phyloP scores from a whole-genome alignment of 1,284 basidiomycete species.

The Sanghuangporus sanghuang region DNA sequence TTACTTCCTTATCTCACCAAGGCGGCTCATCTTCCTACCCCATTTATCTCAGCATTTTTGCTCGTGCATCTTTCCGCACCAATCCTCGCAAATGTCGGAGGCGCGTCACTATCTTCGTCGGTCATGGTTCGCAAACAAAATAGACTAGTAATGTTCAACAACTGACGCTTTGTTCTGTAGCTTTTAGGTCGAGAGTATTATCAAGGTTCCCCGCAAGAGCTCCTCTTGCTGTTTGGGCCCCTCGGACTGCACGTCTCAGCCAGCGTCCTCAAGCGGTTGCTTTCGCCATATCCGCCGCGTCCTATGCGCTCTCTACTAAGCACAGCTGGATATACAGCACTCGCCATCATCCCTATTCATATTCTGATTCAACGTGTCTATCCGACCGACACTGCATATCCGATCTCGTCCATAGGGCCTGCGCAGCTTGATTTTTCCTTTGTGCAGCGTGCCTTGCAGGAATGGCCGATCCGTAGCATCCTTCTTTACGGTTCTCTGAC shows the following conservation, averaged over 20 bases:
- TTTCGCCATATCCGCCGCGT: slow-evolving; percentile 28
- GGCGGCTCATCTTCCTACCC: slow-evolving; percentile 49
- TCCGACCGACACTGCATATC: slow-evolving; percentile 38
- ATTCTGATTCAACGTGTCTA: slow-evolving; percentile 53
- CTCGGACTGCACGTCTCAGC: slow-evolving; percentile 53
- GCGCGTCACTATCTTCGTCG: slow-evolving; percentile 57
- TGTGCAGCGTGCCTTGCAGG: slow-evolving; percentile 57
- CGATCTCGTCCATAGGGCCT: slow-evolving; percentile 58
- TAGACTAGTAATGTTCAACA: not conserved
- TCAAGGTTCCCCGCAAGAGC: slow-evolving; percentile 60
- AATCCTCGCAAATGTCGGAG: slow-evolving; percentile 58
- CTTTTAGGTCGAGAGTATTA: slow-evolving; percentile 76
- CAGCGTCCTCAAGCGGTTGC: slow-evolving; percentile 49
- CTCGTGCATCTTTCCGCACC: slow-evolving; percentile 69
- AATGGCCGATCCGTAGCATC: slow-evolving; percentile 57
- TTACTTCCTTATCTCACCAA: slow-evolving; percentile 33
- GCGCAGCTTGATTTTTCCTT: slow-evolving; percentile 71
- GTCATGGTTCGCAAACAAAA: slow-evolving; percentile 50
- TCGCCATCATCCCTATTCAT: slow-evolving; percentile 57
- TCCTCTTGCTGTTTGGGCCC: slow-evolving; percentile 55
- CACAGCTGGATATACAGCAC: slow-evolving; percentile 49
- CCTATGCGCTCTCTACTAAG: slow-evolving; percentile 38
- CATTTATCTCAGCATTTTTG: slow-evolving; percentile 59
- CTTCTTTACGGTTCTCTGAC: slow-evolving; percentile 56
- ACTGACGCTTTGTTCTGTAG: slow-evolving; percentile 30